Percentiles rank a stretch among this genome's conserved stretches.
These are phyloP conservation scores for Phytophthora sp. DNA, from an alignment of 352 stramenopile species.

Conservation along the genomic window DNA sequence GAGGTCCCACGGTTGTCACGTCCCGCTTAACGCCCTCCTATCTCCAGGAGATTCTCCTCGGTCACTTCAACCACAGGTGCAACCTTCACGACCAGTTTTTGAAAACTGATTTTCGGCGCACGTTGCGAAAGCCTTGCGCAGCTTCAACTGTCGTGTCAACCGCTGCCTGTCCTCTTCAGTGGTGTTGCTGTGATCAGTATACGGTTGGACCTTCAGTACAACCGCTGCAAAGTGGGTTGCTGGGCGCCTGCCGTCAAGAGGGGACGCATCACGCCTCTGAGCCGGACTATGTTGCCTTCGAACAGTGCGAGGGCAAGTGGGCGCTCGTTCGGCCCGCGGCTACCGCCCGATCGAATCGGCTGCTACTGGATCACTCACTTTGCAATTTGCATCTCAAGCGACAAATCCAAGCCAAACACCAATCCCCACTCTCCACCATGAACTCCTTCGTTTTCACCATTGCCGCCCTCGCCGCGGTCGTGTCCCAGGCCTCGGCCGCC, in stretches of 20 bases:
- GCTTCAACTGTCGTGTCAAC: slow-evolving; percentile 28
- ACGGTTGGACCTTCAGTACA: too few relatives aligned
- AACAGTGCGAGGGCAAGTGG: slow-evolving; percentile 29
- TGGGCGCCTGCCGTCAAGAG: neutral
- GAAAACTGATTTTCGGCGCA: too few relatives aligned
- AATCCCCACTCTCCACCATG: slow-evolving; percentile 32
- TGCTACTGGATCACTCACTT: slow-evolving; percentile 32
- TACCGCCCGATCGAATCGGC: slow-evolving; percentile 21
- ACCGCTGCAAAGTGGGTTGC: too few relatives aligned
- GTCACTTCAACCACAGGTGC: slow-evolving; percentile 20
- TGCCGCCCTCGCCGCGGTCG: slow-evolving; percentile 20
- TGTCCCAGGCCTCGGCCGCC: slow-evolving; percentile 24
- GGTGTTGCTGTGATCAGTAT: slow-evolving; percentile 9
- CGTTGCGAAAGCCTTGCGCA: slow-evolving; percentile 20
- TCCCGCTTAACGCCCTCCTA: slow-evolving; percentile 22
- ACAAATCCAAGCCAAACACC: slow-evolving; percentile 35
- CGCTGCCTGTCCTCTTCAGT: neutral
- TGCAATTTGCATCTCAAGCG: slow-evolving; percentile 47
- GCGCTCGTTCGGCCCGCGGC: too few relatives aligned
- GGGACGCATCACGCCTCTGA: slow-evolving; percentile 9
- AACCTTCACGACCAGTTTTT: slow-evolving; percentile 29
- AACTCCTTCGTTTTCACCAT: slow-evolving; percentile 37
- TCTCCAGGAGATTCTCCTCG: slow-evolving; percentile 2
- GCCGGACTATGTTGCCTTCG: slow-evolving; percentile 15
- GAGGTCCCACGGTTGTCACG: slow-evolving; percentile 28